phyloP scores from a whole-genome alignment of 164 flowering plant species.

The Liriodendron chinense region DNA sequence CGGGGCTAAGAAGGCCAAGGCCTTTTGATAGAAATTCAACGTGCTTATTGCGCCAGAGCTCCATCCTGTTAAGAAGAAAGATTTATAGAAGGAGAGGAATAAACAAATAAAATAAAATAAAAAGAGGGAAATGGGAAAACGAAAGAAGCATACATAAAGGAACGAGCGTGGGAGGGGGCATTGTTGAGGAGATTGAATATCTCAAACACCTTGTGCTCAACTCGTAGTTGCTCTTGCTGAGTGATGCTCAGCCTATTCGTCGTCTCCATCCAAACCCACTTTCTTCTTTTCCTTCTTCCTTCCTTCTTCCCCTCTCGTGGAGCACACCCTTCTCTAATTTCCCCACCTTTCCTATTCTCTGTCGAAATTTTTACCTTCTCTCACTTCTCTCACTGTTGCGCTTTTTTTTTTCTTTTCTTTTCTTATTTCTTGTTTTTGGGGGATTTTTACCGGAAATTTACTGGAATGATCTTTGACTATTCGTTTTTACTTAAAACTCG shows the following conservation, averaged over 20 bases:
- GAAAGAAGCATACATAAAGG: slow-evolving; percentile 5
- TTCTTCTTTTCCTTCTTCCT: background rate
- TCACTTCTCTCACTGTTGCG: no score
- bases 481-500: no score
- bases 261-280: background rate
- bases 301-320: background rate
- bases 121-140: background rate
- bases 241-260: slow-evolving; percentile 4
- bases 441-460: no score
- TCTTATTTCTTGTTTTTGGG: no score
- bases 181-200: slow-evolving; percentile 1
- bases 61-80: slow-evolving; percentile 41
- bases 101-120: background rate
- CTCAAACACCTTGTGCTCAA: slow-evolving; percentile 9
- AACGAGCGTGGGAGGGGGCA: slow-evolving; percentile 4
- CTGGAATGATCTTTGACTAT: no score
- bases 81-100: background rate
- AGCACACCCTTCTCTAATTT: background rate
- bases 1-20: slow-evolving; percentile 51
- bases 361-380: no score
- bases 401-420: no score
- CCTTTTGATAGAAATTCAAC: slow-evolving; percentile 56
- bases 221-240: slow-evolving; percentile 11
- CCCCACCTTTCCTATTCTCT: background rate
- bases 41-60: slow-evolving; percentile 61